Evolutionary conservation across 768 basidiomycete genomes (phyloP).

Genomic region (Candolleomyces eurysporus): DNA sequence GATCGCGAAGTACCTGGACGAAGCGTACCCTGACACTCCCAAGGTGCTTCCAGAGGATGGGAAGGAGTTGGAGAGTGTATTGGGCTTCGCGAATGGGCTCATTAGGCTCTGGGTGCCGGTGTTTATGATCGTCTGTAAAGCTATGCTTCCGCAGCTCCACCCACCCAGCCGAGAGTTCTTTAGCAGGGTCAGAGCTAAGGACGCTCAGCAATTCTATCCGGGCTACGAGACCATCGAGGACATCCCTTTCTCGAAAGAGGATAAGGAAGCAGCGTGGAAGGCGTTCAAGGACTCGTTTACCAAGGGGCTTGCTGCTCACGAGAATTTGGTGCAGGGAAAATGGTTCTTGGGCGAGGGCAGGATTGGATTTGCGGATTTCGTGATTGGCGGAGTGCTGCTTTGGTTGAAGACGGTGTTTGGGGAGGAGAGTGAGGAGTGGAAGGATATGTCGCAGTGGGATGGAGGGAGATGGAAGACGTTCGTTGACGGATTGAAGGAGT

Average conservation of each 20-base stretch:
- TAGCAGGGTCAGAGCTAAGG: constrained; percentile 15
- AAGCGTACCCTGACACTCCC: constrained; percentile 40
- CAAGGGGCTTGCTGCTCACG: background rate
- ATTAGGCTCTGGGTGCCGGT: background rate
- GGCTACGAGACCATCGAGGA: constrained; percentile 20
- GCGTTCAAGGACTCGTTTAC: constrained; percentile 17
- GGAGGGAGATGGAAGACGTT: constrained; percentile 31
- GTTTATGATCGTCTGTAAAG: constrained; percentile 11
- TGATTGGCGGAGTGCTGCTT: constrained; percentile 24
- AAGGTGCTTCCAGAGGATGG: constrained; percentile 26
- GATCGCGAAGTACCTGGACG: constrained; percentile 50
- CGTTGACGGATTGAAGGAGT: constrained; percentile 21
- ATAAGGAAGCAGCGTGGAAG: constrained; percentile 18
- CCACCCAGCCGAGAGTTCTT: constrained; percentile 14
- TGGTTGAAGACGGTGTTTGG: constrained; percentile 31
- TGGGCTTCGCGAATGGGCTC: constrained; percentile 11
- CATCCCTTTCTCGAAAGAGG: constrained; percentile 18
- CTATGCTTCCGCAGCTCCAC: constrained; percentile 10
- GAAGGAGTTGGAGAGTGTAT: constrained; percentile 11
- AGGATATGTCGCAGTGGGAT: constrained; percentile 31
- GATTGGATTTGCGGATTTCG: constrained; percentile 36
- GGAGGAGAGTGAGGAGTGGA: constrained; percentile 37
- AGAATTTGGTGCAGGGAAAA: background rate
- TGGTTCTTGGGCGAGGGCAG: background rate
- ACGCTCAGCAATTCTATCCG: background rate